Base-by-base conservation (phyloP, 2,329 filamentous ascomycete species). In the Plenodomus lindquistii region DNA sequence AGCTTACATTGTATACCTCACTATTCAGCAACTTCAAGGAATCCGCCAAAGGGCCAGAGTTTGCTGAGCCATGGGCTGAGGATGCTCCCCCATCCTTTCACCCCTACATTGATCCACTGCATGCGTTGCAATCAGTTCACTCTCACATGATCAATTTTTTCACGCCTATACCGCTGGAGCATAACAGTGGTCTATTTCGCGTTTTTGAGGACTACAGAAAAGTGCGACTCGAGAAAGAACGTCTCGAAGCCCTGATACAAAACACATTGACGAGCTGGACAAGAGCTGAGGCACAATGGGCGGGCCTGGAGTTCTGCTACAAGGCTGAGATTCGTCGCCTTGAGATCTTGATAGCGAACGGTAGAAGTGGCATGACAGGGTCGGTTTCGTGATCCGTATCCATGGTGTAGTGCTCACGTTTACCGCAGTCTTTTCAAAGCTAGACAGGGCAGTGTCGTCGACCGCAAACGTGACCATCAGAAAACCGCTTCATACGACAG, bases 291-390 rank as follows among this genome's bases (percentile, higher is more conserved):
- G 58, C 64, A 11, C 48, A 52, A 4, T 76, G 69, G 71, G 37
- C 57, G 2, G 50, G 65, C 8, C 63, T 69, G 43, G 68, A 71
- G 48, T 56, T 59, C 35, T 59, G 63, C 15, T 77, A 74, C 52
- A 66, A 70, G 34, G 67, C 66, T 2, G 75, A 78, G 49, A 71
- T 77, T 42, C 75, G 71, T 47, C 70, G 75, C 15, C 64, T 78
- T 13, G 76, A 78, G 54, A 50, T 77, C 3, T 51, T 78, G 20
- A 75, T 78, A 46, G 71, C 73, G 2, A 70, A 69, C 40, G 70
- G 74, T 7, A 67, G 70, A 20, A 59, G 66, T 36, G 75, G 76
- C 9, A 62, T 78, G 43, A 63, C 71, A 17, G 73, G 71, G 63
- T 66, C 40, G 44, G 57, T 43, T 31, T 11, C 16, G 16, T 8